Conservation (phyloP, 2,329 filamentous ascomycete genomes). For the Didymellaceae sp. region DNA sequence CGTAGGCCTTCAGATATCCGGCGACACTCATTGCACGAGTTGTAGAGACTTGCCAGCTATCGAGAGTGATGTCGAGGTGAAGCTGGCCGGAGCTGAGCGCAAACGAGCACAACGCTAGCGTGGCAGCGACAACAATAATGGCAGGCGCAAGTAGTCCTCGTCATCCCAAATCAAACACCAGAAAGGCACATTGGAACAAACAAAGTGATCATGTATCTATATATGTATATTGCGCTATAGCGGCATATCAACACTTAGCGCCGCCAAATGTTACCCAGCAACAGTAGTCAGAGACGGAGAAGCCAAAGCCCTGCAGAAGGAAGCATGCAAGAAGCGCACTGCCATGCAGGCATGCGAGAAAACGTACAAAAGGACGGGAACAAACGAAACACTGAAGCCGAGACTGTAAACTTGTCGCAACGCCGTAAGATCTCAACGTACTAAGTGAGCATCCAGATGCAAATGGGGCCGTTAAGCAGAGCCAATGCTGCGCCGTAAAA, state of each 20-base stretch:
- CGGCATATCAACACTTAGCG: conserved; percentile 17
- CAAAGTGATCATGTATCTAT: conserved; percentile 14
- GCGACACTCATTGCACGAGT: too few species aligned
- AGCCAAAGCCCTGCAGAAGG: conserved; percentile 2
- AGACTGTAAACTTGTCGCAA: conserved; percentile 2
- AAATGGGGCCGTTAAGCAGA: conserved; percentile 20
- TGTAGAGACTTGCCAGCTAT: too few species aligned
- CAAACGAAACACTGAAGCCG: conserved; percentile 12
- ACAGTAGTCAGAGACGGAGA: not conserved
- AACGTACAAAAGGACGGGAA: conserved; percentile 13
- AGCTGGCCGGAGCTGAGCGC: too few species aligned
- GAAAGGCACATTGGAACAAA: not conserved
- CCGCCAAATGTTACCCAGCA: conserved; percentile 11
- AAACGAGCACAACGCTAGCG: not conserved
- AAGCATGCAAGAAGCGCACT: conserved; percentile 36
- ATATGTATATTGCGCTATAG: conserved; percentile 15
- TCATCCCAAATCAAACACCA: not conserved
- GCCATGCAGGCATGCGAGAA: conserved; percentile 30
- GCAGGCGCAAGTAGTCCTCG: not conserved
- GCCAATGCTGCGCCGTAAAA: conserved; percentile 11
- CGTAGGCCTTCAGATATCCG: too few species aligned
- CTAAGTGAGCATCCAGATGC: conserved; percentile 17
- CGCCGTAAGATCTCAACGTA: conserved; percentile 10
- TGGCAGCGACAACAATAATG: not conserved
- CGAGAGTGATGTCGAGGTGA: too few species aligned